Evolutionary conservation across 192 early-diverging fungal genomes (phyloP), one percentile per base, ranked within the genome.

Genomic region (Rhizophagus clarus): DNA sequence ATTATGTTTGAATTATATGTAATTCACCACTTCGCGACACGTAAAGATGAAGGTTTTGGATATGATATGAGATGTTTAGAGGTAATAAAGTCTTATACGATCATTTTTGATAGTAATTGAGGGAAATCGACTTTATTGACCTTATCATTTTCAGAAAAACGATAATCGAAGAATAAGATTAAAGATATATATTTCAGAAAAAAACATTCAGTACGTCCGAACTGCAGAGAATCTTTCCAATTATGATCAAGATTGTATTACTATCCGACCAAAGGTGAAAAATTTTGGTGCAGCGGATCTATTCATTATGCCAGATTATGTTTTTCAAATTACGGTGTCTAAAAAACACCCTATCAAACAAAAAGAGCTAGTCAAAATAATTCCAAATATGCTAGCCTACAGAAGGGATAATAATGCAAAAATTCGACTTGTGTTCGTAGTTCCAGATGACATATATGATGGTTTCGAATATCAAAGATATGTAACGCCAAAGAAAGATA

Each of bases 1-100:
- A 47, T 74, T 74, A 82, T 79, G 72, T 82, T 82, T 67, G 76
- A 82, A 40, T 45, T 49, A 61, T 74, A 79, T 56, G 72, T 75
- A 61, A 61, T 67, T 45, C 77, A 61, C 40, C 72, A 45, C 76
- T 79, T 82, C 49, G 3, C 0, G 10, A 42, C 10, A 0, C 3
- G 1, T 42, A 42, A 42, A 42, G 42, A 45, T 12, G 42, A 45
- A 11, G 2, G 12, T 12, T 45, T 45, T 45, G 42, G 11, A 45
- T 45, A 45, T 45, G 42, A 45, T 0, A 45, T 45, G 42, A 45
- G 42, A 45, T 45, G 42, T 45, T 45, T 45, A 11, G 10, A 45
- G 42, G 42, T 12, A 45, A 45, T 45, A 45, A 45, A 45, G 10
- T 45, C 42, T 45, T 1, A 45, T 11, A 45, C 12, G 1, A 45